Percentiles rank a stretch among this genome's conserved stretches.
Conservation (phyloP, 2,329 filamentous ascomycete species). For the Microcyclosporella mali region DNA sequence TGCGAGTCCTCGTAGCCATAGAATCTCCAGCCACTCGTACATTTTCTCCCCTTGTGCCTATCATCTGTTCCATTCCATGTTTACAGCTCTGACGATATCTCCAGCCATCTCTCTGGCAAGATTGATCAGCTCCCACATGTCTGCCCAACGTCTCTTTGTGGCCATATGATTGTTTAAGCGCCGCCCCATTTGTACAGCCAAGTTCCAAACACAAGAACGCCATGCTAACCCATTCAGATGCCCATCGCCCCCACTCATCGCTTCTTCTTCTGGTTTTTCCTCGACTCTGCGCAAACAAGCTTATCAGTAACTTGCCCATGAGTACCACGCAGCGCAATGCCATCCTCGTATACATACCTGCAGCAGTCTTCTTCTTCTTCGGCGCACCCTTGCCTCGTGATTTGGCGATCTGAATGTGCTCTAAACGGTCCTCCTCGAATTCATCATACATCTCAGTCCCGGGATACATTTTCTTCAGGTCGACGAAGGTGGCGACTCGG, state of each 20-base stretch:
- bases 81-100: no score
- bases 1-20: no score
- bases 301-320: slow-evolving; percentile 18
- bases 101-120: no score
- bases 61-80: no score
- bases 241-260: slow-evolving; percentile 9
- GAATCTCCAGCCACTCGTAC: no score
- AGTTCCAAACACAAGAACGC: neutral
- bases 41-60: no score
- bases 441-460: slow-evolving; percentile 67
- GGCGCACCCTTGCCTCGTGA: slow-evolving; percentile 78
- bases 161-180: no score
- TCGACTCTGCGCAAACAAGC: slow-evolving; percentile 2
- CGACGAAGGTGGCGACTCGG: slow-evolving; percentile 62
- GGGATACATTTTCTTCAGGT: slow-evolving; percentile 65
- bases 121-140: no score
- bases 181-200: no score
- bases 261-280: slow-evolving; percentile 39
- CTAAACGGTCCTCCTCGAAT: slow-evolving; percentile 70
- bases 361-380: slow-evolving; percentile 72
- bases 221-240: neutral
- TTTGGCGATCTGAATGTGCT: slow-evolving; percentile 58
- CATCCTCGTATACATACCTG: slow-evolving; percentile 33
- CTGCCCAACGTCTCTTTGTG: no score
- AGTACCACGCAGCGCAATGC: neutral